Evolutionary conservation across 2,329 filamentous ascomycete genomes (phyloP).

Genomic region (Fusarium tjaetaba): DNA sequence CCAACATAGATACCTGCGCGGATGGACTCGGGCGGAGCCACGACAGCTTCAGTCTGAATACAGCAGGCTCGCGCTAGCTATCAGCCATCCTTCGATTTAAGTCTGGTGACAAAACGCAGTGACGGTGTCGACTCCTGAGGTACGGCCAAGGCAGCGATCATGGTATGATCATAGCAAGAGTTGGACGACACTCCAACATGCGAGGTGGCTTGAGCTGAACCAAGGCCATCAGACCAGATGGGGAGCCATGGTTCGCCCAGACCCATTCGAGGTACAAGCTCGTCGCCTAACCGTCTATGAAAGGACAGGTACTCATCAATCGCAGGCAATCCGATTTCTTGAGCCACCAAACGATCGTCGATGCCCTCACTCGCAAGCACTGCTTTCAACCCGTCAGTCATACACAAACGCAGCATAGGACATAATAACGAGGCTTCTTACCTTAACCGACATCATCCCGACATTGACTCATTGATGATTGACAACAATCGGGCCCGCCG

Average conservation of each 20-base stretch:
- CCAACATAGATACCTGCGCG: background rate
- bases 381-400: conserved; percentile 31
- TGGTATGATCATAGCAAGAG: background rate
- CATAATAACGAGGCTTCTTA: conserved; percentile 3
- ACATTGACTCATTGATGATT: background rate
- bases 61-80: background rate
- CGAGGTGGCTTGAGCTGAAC: background rate
- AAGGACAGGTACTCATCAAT: conserved; percentile 6
- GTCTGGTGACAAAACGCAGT: no score
- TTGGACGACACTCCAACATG: background rate
- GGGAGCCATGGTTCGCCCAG: background rate
- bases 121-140: background rate
- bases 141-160: background rate
- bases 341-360: background rate
- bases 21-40: background rate
- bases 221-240: background rate
- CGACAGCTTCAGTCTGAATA: background rate
- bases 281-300: background rate
- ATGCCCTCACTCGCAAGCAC: background rate
- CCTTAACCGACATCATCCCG: background rate
- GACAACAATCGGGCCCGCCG: conserved; percentile 1
- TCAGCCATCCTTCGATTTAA: fast-evolving
- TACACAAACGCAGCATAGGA: conserved; percentile 21
- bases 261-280: conserved; percentile 5
- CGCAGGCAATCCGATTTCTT: background rate